Evolutionary conservation across 2,329 filamentous ascomycete genomes (phyloP), one percentile per base, ranked within the genome.

Genomic region (Tolypocladium ovalisporum): DNA sequence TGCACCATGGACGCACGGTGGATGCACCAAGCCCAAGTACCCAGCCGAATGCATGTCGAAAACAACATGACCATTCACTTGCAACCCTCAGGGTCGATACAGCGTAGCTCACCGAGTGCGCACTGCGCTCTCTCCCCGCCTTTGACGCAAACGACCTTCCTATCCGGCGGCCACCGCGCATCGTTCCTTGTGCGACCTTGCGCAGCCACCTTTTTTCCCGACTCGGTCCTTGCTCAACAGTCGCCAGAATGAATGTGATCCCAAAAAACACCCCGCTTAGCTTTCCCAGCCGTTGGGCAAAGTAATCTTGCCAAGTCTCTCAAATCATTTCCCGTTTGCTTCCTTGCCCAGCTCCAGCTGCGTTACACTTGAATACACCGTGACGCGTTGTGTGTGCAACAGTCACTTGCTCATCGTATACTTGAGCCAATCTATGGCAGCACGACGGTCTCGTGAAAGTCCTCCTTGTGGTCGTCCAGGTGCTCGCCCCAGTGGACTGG

Each of bases 401-500:
- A 2, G 15, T 40, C 52, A 13, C 52, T 27, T 54, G 35, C 27
- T 29, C 44, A 10, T 47, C 24, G 39, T 40, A 5, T 7, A 10
- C 39, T 22, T 22, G 19, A n/a, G 19, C 39, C 42, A 27, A 12
- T n/a, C 44, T 49, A 54, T 3, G 53, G 53, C 24, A 35, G 36
- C 36, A 71, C 71, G 44, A 77, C 70, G 12, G 56, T 49, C 64
- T 80, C 76, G 70, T 78, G 70, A 68, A 74, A 84, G 74, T 85
- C 82, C 52, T 73, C 75, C 73, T 81, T 77, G 73, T 81, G 74
- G 57, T 79, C 80, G 60, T 76, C 81, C 27, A 73, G 72, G 70
- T 83, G 79, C 75, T 81, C 82, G 62, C 83, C 83, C 71, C 76
- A 84, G 77, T 85, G 81, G 59, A 86, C 82, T 37, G 83, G 83